Evolutionary conservation across 2,329 filamentous ascomycete species (phyloP), one percentile per base, ranked within the genome.

Genomic region (Penicillium decumbens): DNA sequence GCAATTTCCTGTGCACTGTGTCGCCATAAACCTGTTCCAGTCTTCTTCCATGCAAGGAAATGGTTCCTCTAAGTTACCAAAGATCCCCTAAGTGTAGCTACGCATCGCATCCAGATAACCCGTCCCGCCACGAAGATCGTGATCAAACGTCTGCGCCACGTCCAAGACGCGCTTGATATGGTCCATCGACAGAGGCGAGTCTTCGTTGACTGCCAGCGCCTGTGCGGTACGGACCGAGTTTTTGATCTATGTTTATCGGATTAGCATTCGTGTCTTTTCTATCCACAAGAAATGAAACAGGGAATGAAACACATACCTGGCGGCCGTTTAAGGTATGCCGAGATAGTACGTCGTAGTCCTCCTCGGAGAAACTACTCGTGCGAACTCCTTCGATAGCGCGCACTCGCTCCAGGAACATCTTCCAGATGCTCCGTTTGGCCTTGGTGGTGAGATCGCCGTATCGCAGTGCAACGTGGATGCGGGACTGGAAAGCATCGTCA

Each of bases 401-500:
- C 3, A 91, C 88, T 29, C 84, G 81, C 50, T 86, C 82, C 33
- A 95, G 76, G 69, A 95, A 95, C 72, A 90, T 85, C 70, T 84
- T 84, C 82, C 92, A 95, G 40, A 95, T 87, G 52, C 82, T 79
- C 60, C 83, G 84, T 71, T 87, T 87, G 9, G 89, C 89, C 61
- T 85, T 85, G 4, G 73, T 68, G 33, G 83, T 83, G 7, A 95
- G 77, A 42, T 86, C 82, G 33, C 87, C 87, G 69, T 95, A 95
- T 25, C 87, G 80, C 7, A 95, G 75, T 0, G 89, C 88, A 60
- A 95, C 85, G 67, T 95, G 89, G 54, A 95, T 95, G 23, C 90
- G 82, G 8, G 84, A 88, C 65, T 93, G 87, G 76, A 95, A 95
- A 0, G 90, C 90, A 54, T 93, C 88, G 60, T 95, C 90, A 62